Conservation (phyloP, 23 red algal species). For the Gracilaria gracilis region DNA sequence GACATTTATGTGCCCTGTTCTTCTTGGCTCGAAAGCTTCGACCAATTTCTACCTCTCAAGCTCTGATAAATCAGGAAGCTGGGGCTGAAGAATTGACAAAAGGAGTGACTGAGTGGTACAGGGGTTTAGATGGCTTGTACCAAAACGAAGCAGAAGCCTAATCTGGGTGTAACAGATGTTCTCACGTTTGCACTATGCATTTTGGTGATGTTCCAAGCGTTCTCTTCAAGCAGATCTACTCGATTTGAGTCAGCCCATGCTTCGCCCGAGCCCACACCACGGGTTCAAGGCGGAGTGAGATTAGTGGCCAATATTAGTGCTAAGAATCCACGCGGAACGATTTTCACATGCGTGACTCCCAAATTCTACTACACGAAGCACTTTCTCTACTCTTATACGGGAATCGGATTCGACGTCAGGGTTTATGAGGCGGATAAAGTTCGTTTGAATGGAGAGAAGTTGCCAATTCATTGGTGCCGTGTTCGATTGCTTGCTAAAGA, state of each 20-base stretch:
- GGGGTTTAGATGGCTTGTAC: not conserved
- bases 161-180: not conserved
- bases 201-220: not conserved
- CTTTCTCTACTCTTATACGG: constrained; percentile 41
- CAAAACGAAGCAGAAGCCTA: not conserved
- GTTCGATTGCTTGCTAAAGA: constrained; percentile 14
- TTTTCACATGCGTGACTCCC: constrained; percentile 51
- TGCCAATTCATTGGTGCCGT: constrained; percentile 59
- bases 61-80: not conserved
- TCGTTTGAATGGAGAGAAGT: not conserved
- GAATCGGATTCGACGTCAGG: constrained; percentile 17
- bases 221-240: not conserved
- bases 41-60: not conserved
- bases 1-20: not conserved
- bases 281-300: not conserved
- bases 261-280: not conserved
- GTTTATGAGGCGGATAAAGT: constrained; percentile 30
- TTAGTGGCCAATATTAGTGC: not conserved
- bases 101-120: not conserved
- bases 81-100: not conserved
- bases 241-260: not conserved
- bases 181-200: not conserved
- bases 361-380: constrained; percentile 48
- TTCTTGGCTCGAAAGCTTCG: not conserved
- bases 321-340: constrained; percentile 21